Evolutionary conservation across 768 basidiomycete genomes (phyloP).

Genomic region (Russula dissimulans): DNA sequence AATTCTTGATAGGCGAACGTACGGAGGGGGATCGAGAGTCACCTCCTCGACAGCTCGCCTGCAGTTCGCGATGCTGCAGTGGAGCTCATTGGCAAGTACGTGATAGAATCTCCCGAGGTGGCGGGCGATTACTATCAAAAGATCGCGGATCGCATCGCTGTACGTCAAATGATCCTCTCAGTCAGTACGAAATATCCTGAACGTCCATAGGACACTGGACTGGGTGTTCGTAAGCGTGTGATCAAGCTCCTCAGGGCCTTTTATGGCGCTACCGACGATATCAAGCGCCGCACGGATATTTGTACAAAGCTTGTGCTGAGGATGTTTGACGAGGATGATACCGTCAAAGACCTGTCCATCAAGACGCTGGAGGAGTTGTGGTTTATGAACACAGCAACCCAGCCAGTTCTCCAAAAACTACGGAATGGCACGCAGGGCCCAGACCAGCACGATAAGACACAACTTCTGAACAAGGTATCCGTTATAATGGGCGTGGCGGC

Average conservation of each 20-base stretch:
- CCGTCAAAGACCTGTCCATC: slow-evolving; percentile 85
- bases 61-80: slow-evolving; percentile 96
- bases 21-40: slow-evolving; percentile 77
- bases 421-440: slow-evolving; percentile 22
- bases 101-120: slow-evolving; percentile 83
- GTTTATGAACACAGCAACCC: slow-evolving; percentile 41
- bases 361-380: slow-evolving; percentile 89
- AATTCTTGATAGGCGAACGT: slow-evolving; percentile 53
- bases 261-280: slow-evolving; percentile 56
- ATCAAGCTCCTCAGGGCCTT: slow-evolving; percentile 88
- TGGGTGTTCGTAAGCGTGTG: slow-evolving; percentile 89
- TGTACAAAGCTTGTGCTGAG: slow-evolving; percentile 72
- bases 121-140: slow-evolving; percentile 81
- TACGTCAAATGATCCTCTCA: slow-evolving; percentile 30
- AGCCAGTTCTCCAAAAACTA: slow-evolving; percentile 26
- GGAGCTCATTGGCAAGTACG: slow-evolving; percentile 95
- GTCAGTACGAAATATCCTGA: neutral
- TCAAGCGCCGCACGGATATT: slow-evolving; percentile 63
- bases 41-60: slow-evolving; percentile 85
- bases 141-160: slow-evolving; percentile 85
- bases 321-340: slow-evolving; percentile 89
- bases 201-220: slow-evolving; percentile 71
- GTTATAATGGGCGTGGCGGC: slow-evolving; percentile 83
- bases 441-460: slow-evolving; percentile 39
- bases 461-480: slow-evolving; percentile 54